phyloP scores from a whole-genome alignment of 164 flowering plant species.

The Vitis rupestris region DNA sequence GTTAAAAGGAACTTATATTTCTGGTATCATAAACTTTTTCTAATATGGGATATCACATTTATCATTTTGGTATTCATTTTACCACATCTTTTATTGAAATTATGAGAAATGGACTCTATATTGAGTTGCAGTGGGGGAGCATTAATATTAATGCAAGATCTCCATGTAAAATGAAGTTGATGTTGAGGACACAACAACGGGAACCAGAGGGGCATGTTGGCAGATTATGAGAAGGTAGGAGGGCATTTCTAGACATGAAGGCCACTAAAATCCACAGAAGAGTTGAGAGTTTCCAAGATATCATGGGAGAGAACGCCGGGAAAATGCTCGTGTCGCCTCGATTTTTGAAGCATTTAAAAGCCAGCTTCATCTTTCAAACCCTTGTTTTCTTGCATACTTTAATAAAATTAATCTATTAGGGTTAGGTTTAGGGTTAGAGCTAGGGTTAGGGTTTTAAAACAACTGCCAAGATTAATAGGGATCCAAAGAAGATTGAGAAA shows the following conservation, averaged over 20 bases:
- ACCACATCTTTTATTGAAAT: no score
- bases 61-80: no score
- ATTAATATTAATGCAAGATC: no score
- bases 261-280: slow-evolving; percentile 43
- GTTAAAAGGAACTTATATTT: no score
- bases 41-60: no score
- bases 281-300: slow-evolving; percentile 35
- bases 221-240: slow-evolving; percentile 10
- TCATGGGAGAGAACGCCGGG: slow-evolving; percentile 58
- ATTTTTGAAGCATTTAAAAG: slow-evolving; percentile 26
- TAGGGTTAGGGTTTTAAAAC: background rate
- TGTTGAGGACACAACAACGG: no score
- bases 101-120: no score
- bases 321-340: slow-evolving; percentile 70
- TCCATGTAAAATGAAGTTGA: no score
- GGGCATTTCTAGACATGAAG: slow-evolving; percentile 24
- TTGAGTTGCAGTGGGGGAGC: no score
- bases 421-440: background rate
- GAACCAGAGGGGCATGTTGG: background rate
- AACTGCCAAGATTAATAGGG: background rate
- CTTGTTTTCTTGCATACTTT: slow-evolving; percentile 10
- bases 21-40: fast-evolving
- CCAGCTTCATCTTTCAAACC: slow-evolving; percentile 3
- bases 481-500: no score
- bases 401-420: background rate